A percentile compares a stretch with the other conserved stretches of the same genome.
phyloP scores from a whole-genome alignment of 495 filamentous ascomycete genomes.

The Viridothelium virens region DNA sequence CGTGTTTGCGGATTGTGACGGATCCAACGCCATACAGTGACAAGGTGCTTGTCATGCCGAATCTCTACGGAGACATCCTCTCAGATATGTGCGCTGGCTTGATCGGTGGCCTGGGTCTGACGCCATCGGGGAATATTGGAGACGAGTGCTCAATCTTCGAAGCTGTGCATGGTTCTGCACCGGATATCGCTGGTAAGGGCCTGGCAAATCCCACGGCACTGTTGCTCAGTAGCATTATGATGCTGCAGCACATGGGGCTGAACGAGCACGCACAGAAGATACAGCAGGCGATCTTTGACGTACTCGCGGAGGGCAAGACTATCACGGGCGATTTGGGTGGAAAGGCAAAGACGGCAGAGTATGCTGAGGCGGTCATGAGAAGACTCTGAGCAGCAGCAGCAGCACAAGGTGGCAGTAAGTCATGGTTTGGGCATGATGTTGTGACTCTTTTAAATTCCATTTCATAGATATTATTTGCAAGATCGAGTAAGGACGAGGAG shows the following conservation, averaged over 20 bases:
- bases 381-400: constrained; percentile 43
- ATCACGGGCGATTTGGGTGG: constrained; percentile 94
- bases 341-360: constrained; percentile 86
- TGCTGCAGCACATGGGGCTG: constrained; percentile 97
- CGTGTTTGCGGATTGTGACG: constrained; percentile 94
- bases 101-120: constrained; percentile 93
- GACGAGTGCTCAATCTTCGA: constrained; percentile 99
- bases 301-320: constrained; percentile 85
- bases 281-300: constrained; percentile 89
- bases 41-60: constrained; percentile 99
- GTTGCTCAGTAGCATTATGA: constrained; percentile 90
- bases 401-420: neutral
- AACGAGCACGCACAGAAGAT: constrained; percentile 77
- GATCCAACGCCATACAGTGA: constrained; percentile 94
- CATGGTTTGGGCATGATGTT: neutral
- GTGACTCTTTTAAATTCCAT: neutral
- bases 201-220: constrained; percentile 94
- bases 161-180: constrained; percentile 95
- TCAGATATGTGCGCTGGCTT: constrained; percentile 99
- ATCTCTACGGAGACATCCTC: constrained; percentile 98
- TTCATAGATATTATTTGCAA: constrained; percentile 1
- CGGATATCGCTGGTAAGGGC: constrained; percentile 92
- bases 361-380: constrained; percentile 81
- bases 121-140: constrained; percentile 96
- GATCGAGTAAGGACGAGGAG: neutral